Evolutionary conservation across 257 asterid species (phyloP), one percentile per base, ranked within the genome.

Genomic region (Henckelia pumila): DNA sequence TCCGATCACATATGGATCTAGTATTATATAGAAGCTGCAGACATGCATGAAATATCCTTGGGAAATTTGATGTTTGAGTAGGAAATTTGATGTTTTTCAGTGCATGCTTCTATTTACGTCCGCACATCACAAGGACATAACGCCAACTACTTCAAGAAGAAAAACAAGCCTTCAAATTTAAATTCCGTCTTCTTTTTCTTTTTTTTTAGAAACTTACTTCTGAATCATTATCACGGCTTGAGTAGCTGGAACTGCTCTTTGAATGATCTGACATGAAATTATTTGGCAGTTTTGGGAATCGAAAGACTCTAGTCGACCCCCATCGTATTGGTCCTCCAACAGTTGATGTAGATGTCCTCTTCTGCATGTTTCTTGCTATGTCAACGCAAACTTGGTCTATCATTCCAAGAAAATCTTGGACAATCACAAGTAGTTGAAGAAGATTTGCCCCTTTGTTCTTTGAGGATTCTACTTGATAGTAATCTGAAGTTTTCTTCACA

Each of bases 381-480:
- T 88, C 96, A 56, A 89, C 65, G 70, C 99, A 91, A 37, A 81
- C 96, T 65, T 80, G 75, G 79, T 94, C 99, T 57, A 88, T 96
- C 97, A 94, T 85, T 59, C 76, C 76, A 24, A 88, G 80, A 62
- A 94, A 94, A 78, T 94, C 99, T 26, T 72, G 80, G 9, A 91
- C 86, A 3, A 88, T 87, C 0, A 84, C 72, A 44, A 88, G 88
- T 32, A 94, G 68, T 29, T 83, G 95, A 28, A 94, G 73, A 0
- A 78, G 79, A 64, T 85, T 76, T 73, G 75, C 72, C 21, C 84
- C 80, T 59, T 77, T 88, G 22, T 85, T 86, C 14, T 76, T 88
- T 7, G 86, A 82, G 0, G 84, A 78, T 68, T 92, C 93, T n/a
- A 91, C 81, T 37, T 91, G 96, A 70, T 83, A 91, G 72, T 91